Evolutionary conservation across 1,284 basidiomycete species (phyloP).

Genomic region (Ustilago trichophora): DNA sequence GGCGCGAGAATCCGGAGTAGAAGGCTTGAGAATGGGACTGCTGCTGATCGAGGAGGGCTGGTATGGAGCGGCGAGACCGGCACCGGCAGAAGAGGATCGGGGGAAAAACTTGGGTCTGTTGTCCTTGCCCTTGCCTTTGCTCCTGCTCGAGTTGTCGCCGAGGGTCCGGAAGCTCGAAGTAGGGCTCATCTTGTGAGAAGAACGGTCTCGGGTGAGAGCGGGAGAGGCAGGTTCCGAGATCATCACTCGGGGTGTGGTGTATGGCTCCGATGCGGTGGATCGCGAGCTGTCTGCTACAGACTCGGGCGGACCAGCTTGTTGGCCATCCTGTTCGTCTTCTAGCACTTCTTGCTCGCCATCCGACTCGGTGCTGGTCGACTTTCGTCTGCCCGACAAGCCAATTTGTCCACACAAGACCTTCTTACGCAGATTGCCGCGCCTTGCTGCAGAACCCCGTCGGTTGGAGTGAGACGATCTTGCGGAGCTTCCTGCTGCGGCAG

Average conservation of each 20-base stretch:
- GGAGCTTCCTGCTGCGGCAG: not conserved
- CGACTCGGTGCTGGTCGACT: constrained; percentile 2
- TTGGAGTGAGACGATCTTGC: not conserved
- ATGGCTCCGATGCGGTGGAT: too few relatives aligned
- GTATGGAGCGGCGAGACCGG: constrained; percentile 23
- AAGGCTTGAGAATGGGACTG: constrained; percentile 27
- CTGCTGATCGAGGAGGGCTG: constrained; percentile 10
- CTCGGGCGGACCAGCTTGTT: too few relatives aligned
- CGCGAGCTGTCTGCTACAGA: too few relatives aligned
- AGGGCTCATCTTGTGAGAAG: constrained; percentile 17
- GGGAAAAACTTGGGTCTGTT: constrained; percentile 52
- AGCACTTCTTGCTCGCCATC: constrained; percentile 16
- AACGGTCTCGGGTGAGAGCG: not conserved
- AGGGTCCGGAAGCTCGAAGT: constrained; percentile 15
- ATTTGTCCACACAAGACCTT: constrained; percentile 45
- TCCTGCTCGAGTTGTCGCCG: not conserved
- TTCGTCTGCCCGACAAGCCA: constrained; percentile 24
- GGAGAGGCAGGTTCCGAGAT: constrained; percentile 41
- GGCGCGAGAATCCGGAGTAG: constrained; percentile 7
- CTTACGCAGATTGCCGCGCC: constrained; percentile 34
- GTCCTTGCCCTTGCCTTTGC: constrained; percentile 18
- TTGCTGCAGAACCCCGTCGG: constrained; percentile 9
- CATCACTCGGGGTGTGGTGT: constrained; percentile 30
- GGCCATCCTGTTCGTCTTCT: not conserved
- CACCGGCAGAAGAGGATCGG: constrained; percentile 41